Percentiles rank a stretch among this genome's conserved stretches.
Conservation (phyloP, 148 eudicot species). For the Beta vulgaris region DNA sequence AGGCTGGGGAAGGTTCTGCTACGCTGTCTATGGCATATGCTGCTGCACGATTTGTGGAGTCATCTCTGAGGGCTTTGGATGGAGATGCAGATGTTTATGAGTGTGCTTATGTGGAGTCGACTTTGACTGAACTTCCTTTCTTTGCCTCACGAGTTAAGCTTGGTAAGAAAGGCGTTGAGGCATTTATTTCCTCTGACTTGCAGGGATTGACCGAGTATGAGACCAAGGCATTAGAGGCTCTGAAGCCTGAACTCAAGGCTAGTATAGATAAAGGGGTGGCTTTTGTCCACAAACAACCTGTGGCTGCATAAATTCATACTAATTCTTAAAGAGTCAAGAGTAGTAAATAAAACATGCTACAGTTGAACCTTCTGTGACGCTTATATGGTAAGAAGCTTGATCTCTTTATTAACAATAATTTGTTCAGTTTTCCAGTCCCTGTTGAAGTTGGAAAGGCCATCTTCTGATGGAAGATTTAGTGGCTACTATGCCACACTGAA, state of each 20-base stretch:
- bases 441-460: too few relatives aligned
- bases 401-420: background rate
- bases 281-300: conserved; percentile 16
- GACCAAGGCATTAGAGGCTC: conserved; percentile 60
- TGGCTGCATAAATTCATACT: conserved; percentile 11
- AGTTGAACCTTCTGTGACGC: background rate
- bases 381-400: background rate
- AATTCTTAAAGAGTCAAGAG: too few relatives aligned
- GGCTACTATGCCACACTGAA: too few relatives aligned
- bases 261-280: conserved; percentile 15
- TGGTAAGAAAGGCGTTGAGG: conserved; percentile 73
- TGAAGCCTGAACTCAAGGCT: conserved; percentile 49
- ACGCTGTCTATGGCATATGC: conserved; percentile 92
- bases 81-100: conserved; percentile 80
- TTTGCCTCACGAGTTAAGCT: conserved; percentile 79
- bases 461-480: too few relatives aligned
- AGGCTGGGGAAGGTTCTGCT: conserved; percentile 85
- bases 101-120: conserved; percentile 60
- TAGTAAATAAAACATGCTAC: background rate
- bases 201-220: conserved; percentile 66
- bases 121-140: conserved; percentile 72
- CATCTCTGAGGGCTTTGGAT: conserved; percentile 76
- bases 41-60: conserved; percentile 84
- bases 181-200: conserved; percentile 55
- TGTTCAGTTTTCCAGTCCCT: background rate